phyloP scores from a whole-genome alignment of 225 moss, liverwort and hornwort genomes.

The Bryoerythrophyllum caledonicum region DNA sequence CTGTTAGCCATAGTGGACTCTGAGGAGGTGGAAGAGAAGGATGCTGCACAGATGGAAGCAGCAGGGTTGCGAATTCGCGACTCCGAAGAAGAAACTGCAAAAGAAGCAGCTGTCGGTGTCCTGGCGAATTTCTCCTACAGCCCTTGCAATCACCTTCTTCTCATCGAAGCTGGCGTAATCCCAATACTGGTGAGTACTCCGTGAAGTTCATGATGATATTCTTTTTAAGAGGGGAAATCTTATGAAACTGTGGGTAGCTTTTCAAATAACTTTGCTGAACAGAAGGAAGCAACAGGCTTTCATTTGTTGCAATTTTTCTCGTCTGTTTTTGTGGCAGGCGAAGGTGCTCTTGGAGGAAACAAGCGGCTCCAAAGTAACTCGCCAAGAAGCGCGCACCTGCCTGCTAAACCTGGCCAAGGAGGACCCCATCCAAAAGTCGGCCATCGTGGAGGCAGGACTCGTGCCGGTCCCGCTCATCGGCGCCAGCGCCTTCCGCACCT shows the following conservation, averaged over 20 bases:
- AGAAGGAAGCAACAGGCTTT: too few relatives aligned
- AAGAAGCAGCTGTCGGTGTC: constrained; percentile 85
- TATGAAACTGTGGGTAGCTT: too few relatives aligned
- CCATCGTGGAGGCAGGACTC: constrained; percentile 73
- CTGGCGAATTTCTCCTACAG: constrained; percentile 70
- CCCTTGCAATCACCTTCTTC: constrained; percentile 49
- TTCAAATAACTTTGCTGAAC: too few relatives aligned
- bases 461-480: constrained; percentile 85
- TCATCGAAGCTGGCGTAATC: constrained; percentile 64
- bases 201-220: too few relatives aligned
- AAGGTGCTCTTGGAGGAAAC: constrained; percentile 70
- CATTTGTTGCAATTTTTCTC: too few relatives aligned
- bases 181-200: constrained; percentile 59
- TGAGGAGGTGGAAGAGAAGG: constrained; percentile 36
- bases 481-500: constrained; percentile 80
- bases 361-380: constrained; percentile 62
- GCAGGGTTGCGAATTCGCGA: constrained; percentile 59
- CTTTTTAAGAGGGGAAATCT: too few relatives aligned
- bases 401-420: constrained; percentile 64
- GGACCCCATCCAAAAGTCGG: constrained; percentile 45
- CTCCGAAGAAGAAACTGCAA: constrained; percentile 47
- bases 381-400: constrained; percentile 72
- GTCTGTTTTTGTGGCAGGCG: constrained; percentile 41
- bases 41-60: constrained; percentile 54
- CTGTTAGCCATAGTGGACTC: constrained; percentile 60